Evolutionary conservation across 805 yeast genomes (phyloP).

Genomic region (Komagataella kurtzmanii): DNA sequence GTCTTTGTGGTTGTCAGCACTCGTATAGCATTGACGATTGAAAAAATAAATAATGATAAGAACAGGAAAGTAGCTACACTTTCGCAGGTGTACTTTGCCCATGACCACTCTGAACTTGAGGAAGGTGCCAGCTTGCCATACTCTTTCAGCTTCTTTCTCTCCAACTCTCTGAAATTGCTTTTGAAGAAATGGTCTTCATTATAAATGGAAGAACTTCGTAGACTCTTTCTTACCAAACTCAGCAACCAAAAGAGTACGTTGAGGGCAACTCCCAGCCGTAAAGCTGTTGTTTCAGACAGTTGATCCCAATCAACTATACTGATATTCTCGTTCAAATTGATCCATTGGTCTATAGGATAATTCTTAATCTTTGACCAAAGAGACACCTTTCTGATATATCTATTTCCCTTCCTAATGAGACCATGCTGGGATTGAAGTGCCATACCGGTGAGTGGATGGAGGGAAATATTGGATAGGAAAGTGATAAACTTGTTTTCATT

Average conservation of each 20-base stretch:
- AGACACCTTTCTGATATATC: background rate
- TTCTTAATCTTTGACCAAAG: background rate
- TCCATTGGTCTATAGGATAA: constrained; percentile 12
- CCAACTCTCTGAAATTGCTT: constrained; percentile 1
- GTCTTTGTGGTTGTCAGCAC: background rate
- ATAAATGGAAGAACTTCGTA: constrained; percentile 1
- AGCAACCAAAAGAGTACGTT: constrained; percentile 8
- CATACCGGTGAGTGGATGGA: background rate
- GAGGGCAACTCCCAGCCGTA: constrained; percentile 8
- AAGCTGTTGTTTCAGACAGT: constrained; percentile 6
- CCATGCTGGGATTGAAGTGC: background rate
- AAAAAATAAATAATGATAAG: background rate
- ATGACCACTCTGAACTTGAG: background rate
- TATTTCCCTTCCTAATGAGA: background rate
- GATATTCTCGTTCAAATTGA: constrained; percentile 11
- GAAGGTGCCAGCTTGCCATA: background rate
- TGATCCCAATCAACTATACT: constrained; percentile 16
- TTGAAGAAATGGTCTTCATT: constrained; percentile 4
- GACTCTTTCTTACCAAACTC: constrained; percentile 3
- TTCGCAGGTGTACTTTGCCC: background rate
- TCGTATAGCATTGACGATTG: background rate
- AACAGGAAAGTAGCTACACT: background rate
- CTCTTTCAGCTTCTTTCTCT: background rate
- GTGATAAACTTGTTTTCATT: background rate
- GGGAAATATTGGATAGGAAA: too few species aligned